Evolutionary conservation across 106 monocot genomes (phyloP).

Genomic region (Allium sativum): DNA sequence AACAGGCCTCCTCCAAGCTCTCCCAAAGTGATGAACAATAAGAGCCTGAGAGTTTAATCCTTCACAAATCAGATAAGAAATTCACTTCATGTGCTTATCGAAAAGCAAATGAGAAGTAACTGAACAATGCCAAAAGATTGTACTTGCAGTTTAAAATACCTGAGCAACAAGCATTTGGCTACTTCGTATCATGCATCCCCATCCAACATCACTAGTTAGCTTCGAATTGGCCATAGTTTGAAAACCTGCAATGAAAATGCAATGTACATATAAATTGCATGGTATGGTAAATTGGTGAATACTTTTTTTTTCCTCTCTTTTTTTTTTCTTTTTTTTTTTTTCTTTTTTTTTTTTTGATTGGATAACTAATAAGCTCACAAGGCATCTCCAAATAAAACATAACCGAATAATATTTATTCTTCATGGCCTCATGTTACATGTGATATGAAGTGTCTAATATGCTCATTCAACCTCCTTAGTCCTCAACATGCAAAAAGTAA

Average conservation of each 20-base stretch:
- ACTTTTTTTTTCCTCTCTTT: neutral
- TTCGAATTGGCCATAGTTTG: slow-evolving; percentile 59
- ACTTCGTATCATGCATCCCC: slow-evolving; percentile 99
- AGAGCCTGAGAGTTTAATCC: slow-evolving; percentile 40
- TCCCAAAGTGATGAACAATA: slow-evolving; percentile 78
- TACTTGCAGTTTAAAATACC: slow-evolving; percentile 17
- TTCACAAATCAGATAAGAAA: slow-evolving; percentile 1
- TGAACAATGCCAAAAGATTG: neutral
- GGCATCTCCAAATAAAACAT: neutral
- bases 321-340: neutral
- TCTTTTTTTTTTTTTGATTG: neutral
- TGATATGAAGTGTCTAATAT: too few relatives aligned
- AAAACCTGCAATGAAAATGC: slow-evolving; percentile 46
- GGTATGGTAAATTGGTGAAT: neutral
- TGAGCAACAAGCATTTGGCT: slow-evolving; percentile 99
- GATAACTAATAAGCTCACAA: too few relatives aligned
- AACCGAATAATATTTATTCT: neutral
- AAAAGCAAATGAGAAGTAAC: neutral
- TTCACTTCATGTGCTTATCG: neutral
- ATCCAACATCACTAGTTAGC: slow-evolving; percentile 83
- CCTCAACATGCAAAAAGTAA: too few relatives aligned
- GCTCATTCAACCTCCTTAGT: too few relatives aligned
- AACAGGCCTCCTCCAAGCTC: slow-evolving; percentile 73
- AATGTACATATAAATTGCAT: neutral
- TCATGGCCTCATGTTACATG: neutral